Percentiles rank a stretch among this genome's conserved stretches.
Conservation (phyloP, 2,329 filamentous ascomycete genomes). For the Ceratocystis huliohia region DNA sequence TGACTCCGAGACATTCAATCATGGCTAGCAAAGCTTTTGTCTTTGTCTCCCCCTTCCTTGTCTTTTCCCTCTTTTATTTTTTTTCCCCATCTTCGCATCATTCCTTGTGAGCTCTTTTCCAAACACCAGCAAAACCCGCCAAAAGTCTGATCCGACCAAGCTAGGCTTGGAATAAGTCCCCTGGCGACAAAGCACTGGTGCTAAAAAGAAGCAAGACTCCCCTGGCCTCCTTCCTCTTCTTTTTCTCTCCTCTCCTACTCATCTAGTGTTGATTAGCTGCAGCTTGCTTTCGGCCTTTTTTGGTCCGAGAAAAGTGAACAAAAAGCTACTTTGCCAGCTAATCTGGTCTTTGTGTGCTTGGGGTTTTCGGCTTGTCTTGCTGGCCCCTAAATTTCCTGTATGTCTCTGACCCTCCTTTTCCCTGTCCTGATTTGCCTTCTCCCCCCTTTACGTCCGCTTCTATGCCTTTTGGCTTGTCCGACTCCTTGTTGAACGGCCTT, state of each 20-base stretch:
- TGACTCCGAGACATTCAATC: not conserved
- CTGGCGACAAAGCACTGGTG: no score
- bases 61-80: not conserved
- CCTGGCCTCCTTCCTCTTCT: no score
- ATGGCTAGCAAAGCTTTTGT: not conserved
- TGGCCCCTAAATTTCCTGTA: not conserved
- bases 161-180: no score
- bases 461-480: not conserved
- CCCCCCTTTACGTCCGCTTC: not conserved
- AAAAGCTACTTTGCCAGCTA: not conserved
- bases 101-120: no score
- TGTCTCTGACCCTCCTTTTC: not conserved
- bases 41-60: not conserved
- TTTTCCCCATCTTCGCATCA: not conserved
- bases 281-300: not conserved
- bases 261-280: no score
- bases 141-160: no score
- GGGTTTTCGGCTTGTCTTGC: not conserved
- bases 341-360: not conserved
- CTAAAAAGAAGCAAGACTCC: no score
- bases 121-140: no score
- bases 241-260: no score
- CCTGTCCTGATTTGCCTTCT: not conserved
- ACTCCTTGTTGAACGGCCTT: not conserved
- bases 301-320: not conserved